A percentile compares a stretch with the other conserved stretches of the same genome.
Conservation (phyloP, 2,329 filamentous ascomycete species). For the Colletotrichum navitas region DNA sequence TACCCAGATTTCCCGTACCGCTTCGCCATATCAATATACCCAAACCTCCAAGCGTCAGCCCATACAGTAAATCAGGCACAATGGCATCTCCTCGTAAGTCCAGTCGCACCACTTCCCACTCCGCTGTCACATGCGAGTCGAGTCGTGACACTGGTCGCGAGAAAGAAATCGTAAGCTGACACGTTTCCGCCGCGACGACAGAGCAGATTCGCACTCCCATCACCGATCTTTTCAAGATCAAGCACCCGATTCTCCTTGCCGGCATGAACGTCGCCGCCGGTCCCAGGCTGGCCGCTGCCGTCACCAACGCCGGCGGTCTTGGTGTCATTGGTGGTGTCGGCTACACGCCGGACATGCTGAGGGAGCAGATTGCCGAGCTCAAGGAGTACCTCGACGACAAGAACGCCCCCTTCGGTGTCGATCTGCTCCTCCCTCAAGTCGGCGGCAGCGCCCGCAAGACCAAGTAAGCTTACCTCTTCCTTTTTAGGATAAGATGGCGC, state of each 20-base stretch:
- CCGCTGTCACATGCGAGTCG: constrained; percentile 37
- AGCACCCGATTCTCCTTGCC: constrained; percentile 94
- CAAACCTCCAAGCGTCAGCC: constrained; percentile 3
- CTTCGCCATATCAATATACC: constrained; percentile 38
- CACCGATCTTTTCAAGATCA: constrained; percentile 97
- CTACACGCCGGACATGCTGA: constrained; percentile 97
- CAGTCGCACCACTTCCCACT: constrained; percentile 5
- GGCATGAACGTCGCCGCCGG: constrained; percentile 99
- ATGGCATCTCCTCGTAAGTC: constrained; percentile 87
- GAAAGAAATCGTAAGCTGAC: constrained; percentile 41
- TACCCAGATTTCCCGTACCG: constrained; percentile 36
- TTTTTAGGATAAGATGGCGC: background rate
- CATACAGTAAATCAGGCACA: constrained; percentile 46
- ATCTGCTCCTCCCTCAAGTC: constrained; percentile 93
- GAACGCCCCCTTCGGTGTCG: constrained; percentile 94
- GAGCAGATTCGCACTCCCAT: constrained; percentile 91
- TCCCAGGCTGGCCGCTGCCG: constrained; percentile 94
- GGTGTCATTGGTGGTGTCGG: constrained; percentile 96
- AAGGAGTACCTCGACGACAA: constrained; percentile 91
- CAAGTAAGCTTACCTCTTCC: constrained; percentile 67
- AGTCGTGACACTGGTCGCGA: background rate
- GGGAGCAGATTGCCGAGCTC: constrained; percentile 93
- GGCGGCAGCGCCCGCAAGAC: constrained; percentile 95
- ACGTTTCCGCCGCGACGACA: constrained; percentile 52
- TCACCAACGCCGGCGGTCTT: constrained; percentile 95